These are phyloP conservation scores for Trichophyton mentagrophytes DNA, from an alignment of 2,329 filamentous ascomycete species.

Conservation along the genomic window DNA sequence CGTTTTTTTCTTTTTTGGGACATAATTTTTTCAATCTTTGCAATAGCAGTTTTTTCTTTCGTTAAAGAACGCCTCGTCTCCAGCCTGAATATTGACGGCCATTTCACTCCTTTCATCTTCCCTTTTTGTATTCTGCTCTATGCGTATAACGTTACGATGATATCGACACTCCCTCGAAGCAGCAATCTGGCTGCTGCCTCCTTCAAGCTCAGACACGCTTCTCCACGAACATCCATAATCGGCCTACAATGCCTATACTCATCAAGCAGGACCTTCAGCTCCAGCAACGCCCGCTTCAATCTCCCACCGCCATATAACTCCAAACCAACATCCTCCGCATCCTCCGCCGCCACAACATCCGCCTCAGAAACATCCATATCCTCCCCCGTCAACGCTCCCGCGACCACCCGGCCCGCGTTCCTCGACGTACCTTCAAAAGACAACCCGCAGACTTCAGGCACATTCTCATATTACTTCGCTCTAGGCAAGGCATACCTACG, in stretches of 20 bases:
- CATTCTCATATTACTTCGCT: constrained; percentile 24
- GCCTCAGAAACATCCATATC: constrained; percentile 12
- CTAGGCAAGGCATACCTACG: constrained; percentile 61
- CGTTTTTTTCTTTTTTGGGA: neutral
- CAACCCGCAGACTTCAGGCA: constrained; percentile 23
- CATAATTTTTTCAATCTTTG: neutral
- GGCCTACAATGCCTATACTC: neutral
- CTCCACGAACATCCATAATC: neutral
- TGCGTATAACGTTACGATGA: neutral
- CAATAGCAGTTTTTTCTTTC: neutral
- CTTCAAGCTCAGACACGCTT: neutral
- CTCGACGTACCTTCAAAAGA: constrained; percentile 48
- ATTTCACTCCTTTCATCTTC: neutral
- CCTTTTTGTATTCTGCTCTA: neutral
- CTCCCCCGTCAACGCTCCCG: constrained; percentile 13
- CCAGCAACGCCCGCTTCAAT: neutral
- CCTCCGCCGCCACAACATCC: neutral
- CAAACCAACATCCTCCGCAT: neutral
- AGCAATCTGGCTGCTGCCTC: neutral
- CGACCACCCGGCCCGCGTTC: constrained; percentile 46
- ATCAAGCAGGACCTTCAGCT: neutral
- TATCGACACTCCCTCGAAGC: neutral
- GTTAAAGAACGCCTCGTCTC: no score
- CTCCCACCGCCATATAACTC: neutral
- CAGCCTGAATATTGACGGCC: neutral